Evolutionary conservation across 78 protist species (phyloP), one percentile per base, ranked within the genome.

Genomic region (Dictyostelium purpureum): DNA sequence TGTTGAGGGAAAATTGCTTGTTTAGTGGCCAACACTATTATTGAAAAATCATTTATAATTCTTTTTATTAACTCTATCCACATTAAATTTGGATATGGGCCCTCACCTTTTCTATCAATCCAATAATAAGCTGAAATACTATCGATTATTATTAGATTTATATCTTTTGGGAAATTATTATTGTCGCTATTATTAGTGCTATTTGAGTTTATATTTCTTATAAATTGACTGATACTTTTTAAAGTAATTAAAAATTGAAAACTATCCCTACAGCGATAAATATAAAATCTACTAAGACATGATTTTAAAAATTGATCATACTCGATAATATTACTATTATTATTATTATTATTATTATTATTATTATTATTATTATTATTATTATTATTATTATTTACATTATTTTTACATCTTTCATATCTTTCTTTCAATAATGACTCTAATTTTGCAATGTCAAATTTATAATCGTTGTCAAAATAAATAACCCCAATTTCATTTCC

Each of bases 391-490:
- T 59, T 80, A n/a, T 80, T 47, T 4, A 43, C 19, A 37, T 80
- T 49, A 40, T 4, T 43, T 6, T 24, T 12, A 28, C 24, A 19
- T 35, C 11, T 4, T 2, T 35, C 61, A 45, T 47, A 85, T 38
- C 28, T 85, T 73, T 71, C 14, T 12, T 31, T 1, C 4, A 85
- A 2, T 6, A 70, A 31, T 6, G 11, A 1, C 19, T 28, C 61
- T 7, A 85, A 43, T 43, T 40, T 54, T 11, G 57, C 18, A 6
- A 70, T 24, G 45, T 85, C 91, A 28, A 85, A 85, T 45, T 85
- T 85, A 35, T 45, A 85, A 47, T 85, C 91, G 59, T 85, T 85
- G n/a, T 85, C 91, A 73, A 85, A 85, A 43, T 73, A 85, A 4
- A 85, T 43, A 21, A 85, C 91, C 40, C 82, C 79, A 12, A 85